Conservation (phyloP, 371 early-diverging fungal species). For the Apophysomyces ossiformis region DNA sequence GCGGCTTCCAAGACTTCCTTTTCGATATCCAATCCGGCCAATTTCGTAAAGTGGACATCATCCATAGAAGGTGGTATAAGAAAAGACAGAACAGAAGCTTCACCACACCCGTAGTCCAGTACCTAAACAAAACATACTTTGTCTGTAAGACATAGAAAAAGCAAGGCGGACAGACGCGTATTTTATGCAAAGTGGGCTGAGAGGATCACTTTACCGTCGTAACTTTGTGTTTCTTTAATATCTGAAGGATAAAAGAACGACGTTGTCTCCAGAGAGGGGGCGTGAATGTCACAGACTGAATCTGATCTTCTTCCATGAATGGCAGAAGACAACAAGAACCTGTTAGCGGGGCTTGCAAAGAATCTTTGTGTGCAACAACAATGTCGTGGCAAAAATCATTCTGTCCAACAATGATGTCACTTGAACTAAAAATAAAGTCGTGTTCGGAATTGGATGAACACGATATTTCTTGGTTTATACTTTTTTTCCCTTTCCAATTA, state of each 20-base stretch:
- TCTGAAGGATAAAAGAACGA: conserved; percentile 51
- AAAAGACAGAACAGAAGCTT: conserved; percentile 64
- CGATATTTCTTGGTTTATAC: too few species aligned
- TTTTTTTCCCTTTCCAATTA: too few species aligned
- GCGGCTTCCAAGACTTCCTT: conserved; percentile 49
- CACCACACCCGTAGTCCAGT: conserved; percentile 72
- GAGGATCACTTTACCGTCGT: conserved; percentile 35
- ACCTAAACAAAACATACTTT: not conserved
- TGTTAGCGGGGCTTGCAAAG: too few species aligned
- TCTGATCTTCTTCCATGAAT: conserved; percentile 26
- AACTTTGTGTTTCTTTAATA: conserved; percentile 43
- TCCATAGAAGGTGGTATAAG: conserved; percentile 47
- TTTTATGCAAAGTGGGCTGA: not conserved
- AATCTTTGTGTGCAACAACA: too few species aligned
- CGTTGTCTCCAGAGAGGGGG: conserved; percentile 76
- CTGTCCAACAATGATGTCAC: too few species aligned
- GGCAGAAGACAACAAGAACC: not conserved
- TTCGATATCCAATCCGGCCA: conserved; percentile 69
- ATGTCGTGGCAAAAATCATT: too few species aligned
- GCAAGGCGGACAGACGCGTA: not conserved
- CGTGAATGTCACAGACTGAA: conserved; percentile 32
- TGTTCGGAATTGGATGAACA: too few species aligned
- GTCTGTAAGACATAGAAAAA: not conserved
- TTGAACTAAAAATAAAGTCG: too few species aligned
- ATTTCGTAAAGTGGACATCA: conserved; percentile 43